Evolutionary conservation across 2,329 filamentous ascomycete species (phyloP).

Genomic region (Xylariales sp.): DNA sequence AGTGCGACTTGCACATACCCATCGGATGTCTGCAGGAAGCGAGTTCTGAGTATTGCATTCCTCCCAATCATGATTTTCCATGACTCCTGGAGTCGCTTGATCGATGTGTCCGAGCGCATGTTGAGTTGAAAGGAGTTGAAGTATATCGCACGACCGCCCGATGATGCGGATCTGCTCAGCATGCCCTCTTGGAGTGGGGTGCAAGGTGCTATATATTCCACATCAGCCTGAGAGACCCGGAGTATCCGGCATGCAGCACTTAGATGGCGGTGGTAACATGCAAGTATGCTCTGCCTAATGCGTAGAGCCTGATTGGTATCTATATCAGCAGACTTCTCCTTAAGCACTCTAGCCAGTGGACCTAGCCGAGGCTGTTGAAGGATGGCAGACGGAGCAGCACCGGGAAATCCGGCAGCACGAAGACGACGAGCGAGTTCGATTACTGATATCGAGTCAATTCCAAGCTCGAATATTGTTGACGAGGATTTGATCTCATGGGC

Average conservation of each 20-base stretch:
- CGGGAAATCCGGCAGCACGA: conserved; percentile 55
- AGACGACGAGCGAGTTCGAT: conserved; percentile 64
- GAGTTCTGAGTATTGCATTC: conserved; percentile 65
- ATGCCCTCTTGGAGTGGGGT: conserved; percentile 85
- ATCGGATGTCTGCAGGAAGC: conserved; percentile 67
- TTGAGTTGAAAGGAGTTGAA: conserved; percentile 70
- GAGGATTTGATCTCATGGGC: conserved; percentile 40
- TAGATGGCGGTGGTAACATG: conserved; percentile 59
- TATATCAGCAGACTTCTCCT: conserved; percentile 6
- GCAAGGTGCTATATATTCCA: conserved; percentile 76
- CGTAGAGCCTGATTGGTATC: conserved; percentile 32
- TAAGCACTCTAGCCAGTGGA: conserved; percentile 39
- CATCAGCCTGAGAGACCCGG: conserved; percentile 40
- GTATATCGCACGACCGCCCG: conserved; percentile 57
- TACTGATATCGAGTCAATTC: conserved; percentile 82
- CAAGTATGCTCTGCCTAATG: conserved; percentile 56
- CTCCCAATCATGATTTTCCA: conserved; percentile 50
- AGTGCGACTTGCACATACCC: conserved; percentile 72
- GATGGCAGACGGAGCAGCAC: conserved; percentile 60
- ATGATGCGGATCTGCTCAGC: conserved; percentile 61
- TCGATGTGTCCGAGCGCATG: conserved; percentile 41
- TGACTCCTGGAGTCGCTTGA: conserved; percentile 44
- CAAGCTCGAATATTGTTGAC: conserved; percentile 77
- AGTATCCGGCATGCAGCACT: conserved; percentile 49
- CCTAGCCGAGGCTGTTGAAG: conserved; percentile 55